A percentile compares a stretch with the other conserved stretches of the same genome.
phyloP scores from a whole-genome alignment of 257 asterid genomes.

The Marsdenia floribunda region DNA sequence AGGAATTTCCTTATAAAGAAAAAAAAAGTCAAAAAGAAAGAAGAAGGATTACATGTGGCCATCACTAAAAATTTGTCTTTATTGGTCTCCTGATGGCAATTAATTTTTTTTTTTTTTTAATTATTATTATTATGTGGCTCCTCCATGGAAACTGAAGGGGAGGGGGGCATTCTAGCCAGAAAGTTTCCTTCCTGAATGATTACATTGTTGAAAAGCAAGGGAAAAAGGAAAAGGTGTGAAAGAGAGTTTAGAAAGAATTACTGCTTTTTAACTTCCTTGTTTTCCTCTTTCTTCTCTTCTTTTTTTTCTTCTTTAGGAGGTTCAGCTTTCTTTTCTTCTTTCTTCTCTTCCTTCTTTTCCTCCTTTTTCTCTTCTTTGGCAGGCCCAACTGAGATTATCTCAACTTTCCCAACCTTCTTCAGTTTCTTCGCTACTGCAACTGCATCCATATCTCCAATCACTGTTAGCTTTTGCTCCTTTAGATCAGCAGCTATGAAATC shows the following conservation, averaged over 20 bases:
- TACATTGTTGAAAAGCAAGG: too few relatives aligned
- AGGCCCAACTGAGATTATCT: conserved; percentile 65
- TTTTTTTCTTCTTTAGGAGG: conserved; percentile 25
- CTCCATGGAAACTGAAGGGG: neutral
- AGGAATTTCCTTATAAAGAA: too few relatives aligned
- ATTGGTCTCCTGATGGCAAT: neutral
- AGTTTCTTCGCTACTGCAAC: conserved; percentile 61
- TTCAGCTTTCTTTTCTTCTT: conserved; percentile 29
- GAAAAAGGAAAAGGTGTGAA: too few relatives aligned
- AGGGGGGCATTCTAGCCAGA: neutral
- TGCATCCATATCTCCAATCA: conserved; percentile 71
- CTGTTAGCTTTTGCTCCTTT: conserved; percentile 60
- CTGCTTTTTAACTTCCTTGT: conserved; percentile 5
- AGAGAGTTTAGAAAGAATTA: neutral
- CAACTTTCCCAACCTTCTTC: conserved; percentile 64
- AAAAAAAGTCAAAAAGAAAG: too few relatives aligned
- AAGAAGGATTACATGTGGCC: neutral
- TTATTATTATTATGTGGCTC: neutral
- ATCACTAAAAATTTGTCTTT: neutral
- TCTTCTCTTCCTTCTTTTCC: conserved; percentile 35
- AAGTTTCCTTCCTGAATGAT: neutral
- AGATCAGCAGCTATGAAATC: conserved; percentile 67
- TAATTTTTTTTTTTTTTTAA: neutral
- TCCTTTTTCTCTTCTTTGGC: conserved; percentile 58
- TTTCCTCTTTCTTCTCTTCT: conserved; percentile 24